Conservation (phyloP, 2,329 filamentous ascomycete species). For the Plectosphaerella cucumerina region DNA sequence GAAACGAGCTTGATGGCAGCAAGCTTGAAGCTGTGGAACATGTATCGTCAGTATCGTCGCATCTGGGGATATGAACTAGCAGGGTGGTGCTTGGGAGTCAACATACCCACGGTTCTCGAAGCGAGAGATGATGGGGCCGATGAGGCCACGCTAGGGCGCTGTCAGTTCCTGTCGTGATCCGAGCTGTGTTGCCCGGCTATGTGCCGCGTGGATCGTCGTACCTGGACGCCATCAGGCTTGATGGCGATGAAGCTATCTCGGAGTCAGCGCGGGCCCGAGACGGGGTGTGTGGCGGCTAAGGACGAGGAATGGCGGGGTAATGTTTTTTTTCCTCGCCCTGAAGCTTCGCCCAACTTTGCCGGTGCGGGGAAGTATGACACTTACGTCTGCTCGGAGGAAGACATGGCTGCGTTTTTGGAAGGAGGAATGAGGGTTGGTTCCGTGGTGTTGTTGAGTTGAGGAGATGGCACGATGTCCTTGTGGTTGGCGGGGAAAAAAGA, state of each 20-base stretch:
- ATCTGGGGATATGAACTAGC: neutral
- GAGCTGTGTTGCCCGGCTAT: conserved; percentile 2
- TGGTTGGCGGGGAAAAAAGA: conserved; percentile 19
- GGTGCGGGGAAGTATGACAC: conserved; percentile 29
- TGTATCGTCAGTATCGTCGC: conserved; percentile 2
- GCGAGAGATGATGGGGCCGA: conserved; percentile 95
- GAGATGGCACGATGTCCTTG: too few species aligned
- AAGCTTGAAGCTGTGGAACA: conserved; percentile 78
- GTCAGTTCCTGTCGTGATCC: conserved; percentile 6
- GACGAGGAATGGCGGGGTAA: conserved; percentile 27
- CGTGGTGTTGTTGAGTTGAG: neutral
- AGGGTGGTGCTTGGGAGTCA: neutral
- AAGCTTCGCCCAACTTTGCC: conserved; percentile 5
- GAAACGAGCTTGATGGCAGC: conserved; percentile 93
- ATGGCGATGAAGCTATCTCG: conserved; percentile 90
- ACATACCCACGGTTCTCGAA: conserved; percentile 93
- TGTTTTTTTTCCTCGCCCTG: neutral
- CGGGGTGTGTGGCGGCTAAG: conserved; percentile 5
- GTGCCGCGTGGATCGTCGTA: conserved; percentile 37
- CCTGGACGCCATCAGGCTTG: conserved; percentile 99
- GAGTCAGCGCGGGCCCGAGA: conserved; percentile 4
- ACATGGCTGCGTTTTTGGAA: conserved; percentile 47
- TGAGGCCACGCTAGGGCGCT: conserved; percentile 74
- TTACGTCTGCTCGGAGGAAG: conserved; percentile 81
- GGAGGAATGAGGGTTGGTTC: conserved; percentile 12